These are phyloP conservation scores for Puccinia hordei DNA, from an alignment of 1,284 basidiomycete species.

Conservation along the genomic window DNA sequence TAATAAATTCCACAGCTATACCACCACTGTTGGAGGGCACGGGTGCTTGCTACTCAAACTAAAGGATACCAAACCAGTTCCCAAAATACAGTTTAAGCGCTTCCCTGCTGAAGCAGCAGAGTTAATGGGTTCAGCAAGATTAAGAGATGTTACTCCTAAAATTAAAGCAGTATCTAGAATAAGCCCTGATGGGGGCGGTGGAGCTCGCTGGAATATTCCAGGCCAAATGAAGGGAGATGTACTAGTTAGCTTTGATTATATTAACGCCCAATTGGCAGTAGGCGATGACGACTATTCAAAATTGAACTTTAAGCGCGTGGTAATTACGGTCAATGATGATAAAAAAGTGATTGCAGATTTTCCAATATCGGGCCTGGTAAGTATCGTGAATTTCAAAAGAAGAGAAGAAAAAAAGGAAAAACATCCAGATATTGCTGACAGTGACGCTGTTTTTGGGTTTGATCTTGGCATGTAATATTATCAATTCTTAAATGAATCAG, in stretches of 20 bases:
- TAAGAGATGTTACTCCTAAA: not conserved
- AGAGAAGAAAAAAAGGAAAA: not conserved
- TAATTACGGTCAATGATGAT: constrained; percentile 31
- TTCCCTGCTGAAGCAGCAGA: constrained; percentile 18
- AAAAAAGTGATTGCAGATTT: constrained; percentile 23
- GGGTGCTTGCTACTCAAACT: constrained; percentile 38
- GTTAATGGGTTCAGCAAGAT: constrained; percentile 17
- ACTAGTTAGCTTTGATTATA: constrained; percentile 44
- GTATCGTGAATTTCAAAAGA: not conserved
- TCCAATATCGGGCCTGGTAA: constrained; percentile 34
- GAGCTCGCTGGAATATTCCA: constrained; percentile 15
- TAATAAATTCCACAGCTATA: not conserved
- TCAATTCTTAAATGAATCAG: not conserved
- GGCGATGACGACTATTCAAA: not conserved
- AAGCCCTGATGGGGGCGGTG: constrained; percentile 7
- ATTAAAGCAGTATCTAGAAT: constrained; percentile 17
- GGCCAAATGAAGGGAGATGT: constrained; percentile 8
- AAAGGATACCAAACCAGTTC: constrained; percentile 10
- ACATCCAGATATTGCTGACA: too few relatives aligned
- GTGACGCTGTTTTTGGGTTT: not conserved
- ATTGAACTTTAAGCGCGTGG: constrained; percentile 9
- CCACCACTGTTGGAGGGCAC: not conserved
- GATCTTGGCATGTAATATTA: too few relatives aligned
- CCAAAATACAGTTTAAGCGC: constrained; percentile 7
- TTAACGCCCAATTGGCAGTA: constrained; percentile 22